Conservation (phyloP, 192 early-diverging fungal species). For the Coemansia sp. region DNA sequence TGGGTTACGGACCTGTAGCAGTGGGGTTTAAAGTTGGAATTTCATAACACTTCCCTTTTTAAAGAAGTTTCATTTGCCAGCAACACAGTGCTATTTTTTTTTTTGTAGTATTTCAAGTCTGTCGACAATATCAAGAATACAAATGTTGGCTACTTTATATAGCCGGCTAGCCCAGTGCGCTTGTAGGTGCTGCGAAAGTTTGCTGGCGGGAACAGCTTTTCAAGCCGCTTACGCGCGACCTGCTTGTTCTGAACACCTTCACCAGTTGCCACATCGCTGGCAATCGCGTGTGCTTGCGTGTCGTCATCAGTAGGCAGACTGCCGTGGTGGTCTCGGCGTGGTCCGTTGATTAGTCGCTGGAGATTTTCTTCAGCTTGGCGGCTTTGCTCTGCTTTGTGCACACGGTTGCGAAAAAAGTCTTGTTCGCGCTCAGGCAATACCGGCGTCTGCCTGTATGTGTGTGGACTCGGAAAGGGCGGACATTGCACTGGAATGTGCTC, state of each 20-base stretch:
- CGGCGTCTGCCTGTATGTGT: slow-evolving; percentile 49
- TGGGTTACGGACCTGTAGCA: slow-evolving; percentile 46
- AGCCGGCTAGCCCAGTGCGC: slow-evolving; percentile 39
- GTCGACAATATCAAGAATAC: not conserved
- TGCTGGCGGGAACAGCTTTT: slow-evolving; percentile 41
- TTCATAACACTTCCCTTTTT: too few species aligned
- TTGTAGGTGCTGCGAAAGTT: slow-evolving; percentile 47
- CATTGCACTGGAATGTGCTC: slow-evolving; percentile 43
- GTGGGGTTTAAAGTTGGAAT: not conserved
- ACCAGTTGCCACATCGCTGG: not conserved
- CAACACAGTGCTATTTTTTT: not conserved
- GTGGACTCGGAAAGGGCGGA: slow-evolving; percentile 49
- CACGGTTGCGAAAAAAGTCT: slow-evolving; percentile 52
- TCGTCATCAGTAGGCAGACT: not conserved
- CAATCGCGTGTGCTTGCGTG: not conserved
- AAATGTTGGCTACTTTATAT: slow-evolving; percentile 18
- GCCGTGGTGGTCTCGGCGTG: slow-evolving; percentile 14
- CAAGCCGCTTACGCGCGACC: slow-evolving; percentile 27
- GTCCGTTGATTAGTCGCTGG: slow-evolving; percentile 48
- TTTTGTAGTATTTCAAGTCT: not conserved
- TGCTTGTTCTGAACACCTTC: slow-evolving; percentile 16
- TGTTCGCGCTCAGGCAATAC: slow-evolving; percentile 52
- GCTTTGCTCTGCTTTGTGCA: slow-evolving; percentile 56
- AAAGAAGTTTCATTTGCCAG: too few species aligned
- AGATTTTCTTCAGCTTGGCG: slow-evolving; percentile 54